A percentile compares a stretch with the other conserved stretches of the same genome.
These are phyloP conservation scores for Fusarium hostae DNA, from an alignment of 2,329 filamentous ascomycete genomes.

Conservation along the genomic window DNA sequence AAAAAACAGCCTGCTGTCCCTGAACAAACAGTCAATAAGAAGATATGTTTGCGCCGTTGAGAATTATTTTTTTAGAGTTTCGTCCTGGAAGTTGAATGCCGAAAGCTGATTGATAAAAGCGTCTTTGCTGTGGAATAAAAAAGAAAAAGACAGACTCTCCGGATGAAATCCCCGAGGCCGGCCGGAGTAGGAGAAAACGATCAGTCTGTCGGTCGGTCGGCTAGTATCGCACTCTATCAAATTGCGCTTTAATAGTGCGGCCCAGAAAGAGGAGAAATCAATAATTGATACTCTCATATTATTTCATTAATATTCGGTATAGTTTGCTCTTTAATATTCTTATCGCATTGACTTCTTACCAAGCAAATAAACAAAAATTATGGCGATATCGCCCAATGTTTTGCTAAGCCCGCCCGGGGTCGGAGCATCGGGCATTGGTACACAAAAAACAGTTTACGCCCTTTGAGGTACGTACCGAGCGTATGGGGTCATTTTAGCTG, in stretches of 20 bases:
- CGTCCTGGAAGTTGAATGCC: slow-evolving; percentile 9
- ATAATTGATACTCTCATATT: not conserved
- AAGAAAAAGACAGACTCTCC: slow-evolving; percentile 11
- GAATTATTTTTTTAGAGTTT: slow-evolving; percentile 1
- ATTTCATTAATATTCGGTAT: not conserved
- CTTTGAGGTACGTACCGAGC: slow-evolving; percentile 11
- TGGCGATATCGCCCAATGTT: slow-evolving; percentile 23
- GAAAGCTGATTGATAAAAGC: slow-evolving; percentile 2
- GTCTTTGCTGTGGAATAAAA: slow-evolving; percentile 8
- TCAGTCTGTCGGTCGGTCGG: slow-evolving; percentile 41
- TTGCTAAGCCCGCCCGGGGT: slow-evolving; percentile 31
- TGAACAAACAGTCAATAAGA: not conserved
- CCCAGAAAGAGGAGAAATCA: not conserved
- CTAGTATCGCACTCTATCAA: slow-evolving; percentile 37
- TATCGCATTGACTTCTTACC: slow-evolving; percentile 11
- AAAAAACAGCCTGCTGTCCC: slow-evolving; percentile 2
- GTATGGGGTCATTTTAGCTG: slow-evolving; percentile 26
- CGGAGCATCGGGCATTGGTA: slow-evolving; percentile 40
- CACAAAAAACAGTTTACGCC: not conserved
- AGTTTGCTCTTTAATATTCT: not conserved
- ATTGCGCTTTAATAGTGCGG: slow-evolving; percentile 7
- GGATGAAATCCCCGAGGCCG: slow-evolving; percentile 38
- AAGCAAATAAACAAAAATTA: slow-evolving; percentile 14
- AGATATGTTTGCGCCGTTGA: not conserved
- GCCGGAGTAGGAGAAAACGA: slow-evolving; percentile 25